A percentile compares a stretch with the other conserved stretches of the same genome.
Conservation (phyloP, 345 rosid species). For the Pelargonium nanum region DNA sequence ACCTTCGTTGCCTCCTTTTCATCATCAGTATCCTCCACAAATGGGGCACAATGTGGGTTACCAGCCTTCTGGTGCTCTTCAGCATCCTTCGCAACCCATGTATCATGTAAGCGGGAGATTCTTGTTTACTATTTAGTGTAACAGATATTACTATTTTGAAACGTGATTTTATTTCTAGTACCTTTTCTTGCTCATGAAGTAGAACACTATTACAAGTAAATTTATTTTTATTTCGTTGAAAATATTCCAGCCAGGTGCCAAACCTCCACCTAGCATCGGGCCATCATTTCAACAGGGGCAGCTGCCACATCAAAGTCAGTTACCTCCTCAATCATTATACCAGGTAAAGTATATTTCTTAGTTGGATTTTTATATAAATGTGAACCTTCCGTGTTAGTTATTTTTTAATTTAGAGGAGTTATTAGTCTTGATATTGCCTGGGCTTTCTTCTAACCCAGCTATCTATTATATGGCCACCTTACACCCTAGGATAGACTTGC, state of each 20-base stretch:
- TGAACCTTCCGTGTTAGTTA: neutral
- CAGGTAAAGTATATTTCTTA: slow-evolving; percentile 29
- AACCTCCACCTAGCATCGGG: slow-evolving; percentile 43
- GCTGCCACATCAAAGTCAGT: slow-evolving; percentile 45
- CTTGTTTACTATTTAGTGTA: slow-evolving; percentile 1
- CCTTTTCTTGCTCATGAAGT: neutral
- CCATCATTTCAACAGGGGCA: slow-evolving; percentile 67
- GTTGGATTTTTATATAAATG: neutral
- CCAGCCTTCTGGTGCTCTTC: slow-evolving; percentile 61
- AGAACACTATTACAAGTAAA: slow-evolving; percentile 4
- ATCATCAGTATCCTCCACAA: slow-evolving; percentile 56
- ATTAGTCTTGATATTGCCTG: neutral
- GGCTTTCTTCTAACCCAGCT: neutral
- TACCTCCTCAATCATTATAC: slow-evolving; percentile 36
- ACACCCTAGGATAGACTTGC: neutral
- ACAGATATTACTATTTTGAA: neutral
- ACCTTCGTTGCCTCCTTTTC: slow-evolving; percentile 35
- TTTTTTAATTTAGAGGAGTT: neutral
- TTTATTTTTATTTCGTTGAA: slow-evolving; percentile 11
- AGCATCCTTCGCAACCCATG: slow-evolving; percentile 59
- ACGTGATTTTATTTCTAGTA: neutral
- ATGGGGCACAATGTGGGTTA: slow-evolving; percentile 58
- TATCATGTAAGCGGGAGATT: slow-evolving; percentile 60
- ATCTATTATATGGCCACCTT: neutral
- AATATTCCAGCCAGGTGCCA: slow-evolving; percentile 44